Conservation (phyloP, 2,329 filamentous ascomycete species). For the Fusarium torulosum region DNA sequence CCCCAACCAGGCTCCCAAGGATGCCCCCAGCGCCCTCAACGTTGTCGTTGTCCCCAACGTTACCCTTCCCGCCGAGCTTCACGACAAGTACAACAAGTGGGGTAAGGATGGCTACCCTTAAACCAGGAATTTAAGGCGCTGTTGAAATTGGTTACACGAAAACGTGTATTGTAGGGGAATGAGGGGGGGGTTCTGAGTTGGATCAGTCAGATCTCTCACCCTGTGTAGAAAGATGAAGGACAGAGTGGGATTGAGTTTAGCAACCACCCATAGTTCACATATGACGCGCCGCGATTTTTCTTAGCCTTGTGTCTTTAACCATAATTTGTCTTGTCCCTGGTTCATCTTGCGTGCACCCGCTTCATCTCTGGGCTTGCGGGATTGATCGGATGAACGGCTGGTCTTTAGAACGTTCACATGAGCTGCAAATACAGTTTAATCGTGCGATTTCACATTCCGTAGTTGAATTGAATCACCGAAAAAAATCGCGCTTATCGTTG, state of each 20-base stretch:
- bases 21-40: conserved; percentile 95
- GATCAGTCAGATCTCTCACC: conserved; percentile 19
- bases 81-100: conserved; percentile 99
- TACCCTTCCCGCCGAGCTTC: conserved; percentile 89
- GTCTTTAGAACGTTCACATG: background rate
- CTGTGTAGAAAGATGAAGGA: conserved; percentile 45
- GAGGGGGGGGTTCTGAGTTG: conserved; percentile 25
- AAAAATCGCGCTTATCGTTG: conserved; percentile 24
- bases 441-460: background rate
- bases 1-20: conserved; percentile 77
- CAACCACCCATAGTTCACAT: conserved; percentile 45
- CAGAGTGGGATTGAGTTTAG: conserved; percentile 41
- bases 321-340: conserved; percentile 25
- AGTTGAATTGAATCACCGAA: conserved; percentile 5
- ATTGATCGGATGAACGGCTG: conserved; percentile 12
- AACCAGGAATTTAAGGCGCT: conserved; percentile 28
- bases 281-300: conserved; percentile 40
- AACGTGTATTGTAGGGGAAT: conserved; percentile 28
- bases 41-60: conserved; percentile 94
- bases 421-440: background rate
- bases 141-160: conserved; percentile 28
- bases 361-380: background rate
- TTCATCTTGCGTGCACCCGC: background rate
- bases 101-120: conserved; percentile 93
- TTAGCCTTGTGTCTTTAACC: conserved; percentile 44